Evolutionary conservation across 2,329 filamentous ascomycete genomes (phyloP).

Genomic region (Microsporum audouinii): DNA sequence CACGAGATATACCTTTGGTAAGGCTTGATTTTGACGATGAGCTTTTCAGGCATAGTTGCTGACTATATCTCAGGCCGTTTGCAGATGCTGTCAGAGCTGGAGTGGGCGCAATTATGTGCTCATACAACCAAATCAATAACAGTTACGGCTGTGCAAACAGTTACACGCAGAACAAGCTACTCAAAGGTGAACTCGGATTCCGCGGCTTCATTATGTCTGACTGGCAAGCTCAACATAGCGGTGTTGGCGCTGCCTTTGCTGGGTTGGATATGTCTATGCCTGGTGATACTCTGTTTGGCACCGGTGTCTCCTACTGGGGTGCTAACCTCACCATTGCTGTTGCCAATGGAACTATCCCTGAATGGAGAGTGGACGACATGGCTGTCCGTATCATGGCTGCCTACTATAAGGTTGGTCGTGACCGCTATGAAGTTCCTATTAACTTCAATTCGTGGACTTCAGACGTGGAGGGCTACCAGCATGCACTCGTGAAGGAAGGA

Average conservation of each 20-base stretch:
- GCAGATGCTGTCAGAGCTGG: slow-evolving; percentile 56
- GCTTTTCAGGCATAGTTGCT: background rate
- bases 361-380: slow-evolving; percentile 86
- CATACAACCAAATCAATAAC: slow-evolving; percentile 60
- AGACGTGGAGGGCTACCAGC: slow-evolving; percentile 60
- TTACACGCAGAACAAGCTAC: slow-evolving; percentile 47
- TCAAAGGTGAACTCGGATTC: slow-evolving; percentile 67
- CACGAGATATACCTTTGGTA: slow-evolving; percentile 53
- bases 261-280: slow-evolving; percentile 79
- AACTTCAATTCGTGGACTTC: slow-evolving; percentile 85
- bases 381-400: slow-evolving; percentile 64
- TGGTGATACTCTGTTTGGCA: slow-evolving; percentile 67
- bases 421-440: slow-evolving; percentile 42
- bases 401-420: slow-evolving; percentile 53
- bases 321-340: slow-evolving; percentile 78
- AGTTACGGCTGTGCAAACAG: slow-evolving; percentile 58
- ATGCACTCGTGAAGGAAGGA: slow-evolving; percentile 51
- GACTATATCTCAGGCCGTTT: slow-evolving; percentile 43
- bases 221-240: slow-evolving; percentile 67
- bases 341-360: slow-evolving; percentile 76
- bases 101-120: slow-evolving; percentile 59
- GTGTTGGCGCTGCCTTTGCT: slow-evolving; percentile 51
- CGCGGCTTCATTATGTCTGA: slow-evolving; percentile 59
- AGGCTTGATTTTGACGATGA: slow-evolving; percentile 3
- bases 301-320: slow-evolving; percentile 66